Conservation (phyloP, 176 grass and related monocot genomes). For the Raddia distichophylla region DNA sequence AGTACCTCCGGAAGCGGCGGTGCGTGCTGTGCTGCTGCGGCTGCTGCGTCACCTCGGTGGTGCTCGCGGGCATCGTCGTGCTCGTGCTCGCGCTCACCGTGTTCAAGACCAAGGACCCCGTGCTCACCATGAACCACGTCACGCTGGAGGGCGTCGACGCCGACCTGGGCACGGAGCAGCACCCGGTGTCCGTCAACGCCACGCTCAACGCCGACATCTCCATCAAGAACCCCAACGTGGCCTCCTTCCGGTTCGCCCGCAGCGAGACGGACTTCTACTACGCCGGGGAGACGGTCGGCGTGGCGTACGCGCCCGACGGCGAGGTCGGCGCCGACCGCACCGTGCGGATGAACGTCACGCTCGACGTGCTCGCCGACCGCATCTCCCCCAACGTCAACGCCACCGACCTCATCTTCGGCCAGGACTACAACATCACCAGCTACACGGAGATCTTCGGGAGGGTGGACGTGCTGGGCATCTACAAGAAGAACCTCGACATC, state of each 20-base stretch:
- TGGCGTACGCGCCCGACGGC: constrained; percentile 69
- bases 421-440: constrained; percentile 70
- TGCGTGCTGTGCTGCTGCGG: constrained; percentile 63
- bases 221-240: constrained; percentile 81
- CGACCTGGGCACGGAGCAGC: constrained; percentile 1
- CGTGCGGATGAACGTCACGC: constrained; percentile 62
- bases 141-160: constrained; percentile 44
- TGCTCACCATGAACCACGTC: constrained; percentile 66
- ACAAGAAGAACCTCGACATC: constrained; percentile 74
- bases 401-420: constrained; percentile 42
- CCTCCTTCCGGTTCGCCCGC: constrained; percentile 62
- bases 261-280: constrained; percentile 88
- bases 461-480: constrained; percentile 69
- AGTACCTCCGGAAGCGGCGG: constrained; percentile 52
- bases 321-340: constrained; percentile 63
- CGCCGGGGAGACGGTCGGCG: constrained; percentile 60
- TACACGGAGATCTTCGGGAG: constrained; percentile 71
- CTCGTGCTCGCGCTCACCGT: constrained; percentile 74
- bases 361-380: constrained; percentile 66
- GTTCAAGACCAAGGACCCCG: constrained; percentile 73
- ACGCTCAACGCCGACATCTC: constrained; percentile 70
- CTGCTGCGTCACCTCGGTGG: constrained; percentile 45
- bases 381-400: constrained; percentile 39
- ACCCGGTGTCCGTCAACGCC: constrained; percentile 64
- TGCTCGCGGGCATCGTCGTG: constrained; percentile 53